Evolutionary conservation across 345 rosid genomes (phyloP).

Genomic region (Euphorbia pulcherrima): DNA sequence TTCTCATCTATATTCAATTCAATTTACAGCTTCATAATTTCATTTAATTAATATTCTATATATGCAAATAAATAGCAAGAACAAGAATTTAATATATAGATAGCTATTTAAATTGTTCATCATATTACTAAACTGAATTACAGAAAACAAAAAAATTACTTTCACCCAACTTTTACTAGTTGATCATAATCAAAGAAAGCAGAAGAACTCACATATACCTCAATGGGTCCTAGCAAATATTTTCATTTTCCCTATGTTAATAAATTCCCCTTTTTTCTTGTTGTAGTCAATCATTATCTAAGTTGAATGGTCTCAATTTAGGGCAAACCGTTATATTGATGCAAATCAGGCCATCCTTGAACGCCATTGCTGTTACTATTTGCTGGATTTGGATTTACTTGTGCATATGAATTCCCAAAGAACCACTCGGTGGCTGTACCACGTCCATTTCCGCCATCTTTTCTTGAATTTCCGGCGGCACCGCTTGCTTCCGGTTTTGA

Average conservation of each 20-base stretch:
- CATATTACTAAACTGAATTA: constrained; percentile 18
- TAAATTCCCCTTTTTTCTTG: not conserved
- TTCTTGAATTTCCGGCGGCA: constrained; percentile 31
- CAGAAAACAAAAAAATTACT: constrained; percentile 13
- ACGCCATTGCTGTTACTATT: constrained; percentile 35
- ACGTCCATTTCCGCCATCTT: constrained; percentile 25
- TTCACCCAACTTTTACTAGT: constrained; percentile 27
- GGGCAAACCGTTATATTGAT: constrained; percentile 47
- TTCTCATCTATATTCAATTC: not conserved
- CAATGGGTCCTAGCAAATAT: constrained; percentile 12
- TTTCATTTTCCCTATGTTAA: not conserved
- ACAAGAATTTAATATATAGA: constrained; percentile 6
- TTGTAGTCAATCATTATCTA: constrained; percentile 1
- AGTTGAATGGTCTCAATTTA: constrained; percentile 26
- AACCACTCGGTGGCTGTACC: constrained; percentile 59
- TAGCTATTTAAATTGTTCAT: constrained; percentile 19
- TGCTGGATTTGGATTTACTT: constrained; percentile 36
- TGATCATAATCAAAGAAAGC: constrained; percentile 3
- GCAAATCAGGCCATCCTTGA: constrained; percentile 46
- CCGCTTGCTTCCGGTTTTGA: constrained; percentile 29
- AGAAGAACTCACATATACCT: constrained; percentile 34
- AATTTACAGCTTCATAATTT: too few relatives aligned
- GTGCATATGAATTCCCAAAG: constrained; percentile 53
- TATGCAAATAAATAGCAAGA: constrained; percentile 11
- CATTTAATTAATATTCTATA: too few relatives aligned